These are phyloP conservation scores for Spencermartinsiella ligniputridi DNA, from an alignment of 1,139 yeast species.

Conservation along the genomic window DNA sequence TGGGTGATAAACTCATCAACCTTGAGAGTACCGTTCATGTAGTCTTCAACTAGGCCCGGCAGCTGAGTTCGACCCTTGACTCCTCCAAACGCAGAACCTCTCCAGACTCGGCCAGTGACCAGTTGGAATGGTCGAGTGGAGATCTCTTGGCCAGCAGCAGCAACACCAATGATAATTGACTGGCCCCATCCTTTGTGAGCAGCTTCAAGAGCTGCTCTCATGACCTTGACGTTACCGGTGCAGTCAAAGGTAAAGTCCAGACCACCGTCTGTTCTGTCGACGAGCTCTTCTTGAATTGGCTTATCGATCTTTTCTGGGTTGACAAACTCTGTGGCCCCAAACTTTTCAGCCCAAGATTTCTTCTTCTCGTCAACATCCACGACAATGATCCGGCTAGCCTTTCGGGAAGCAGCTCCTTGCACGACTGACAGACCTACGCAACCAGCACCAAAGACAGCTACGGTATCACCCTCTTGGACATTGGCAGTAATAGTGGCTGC, in stretches of 20 bases:
- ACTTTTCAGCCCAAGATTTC: constrained; percentile 77
- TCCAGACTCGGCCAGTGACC: constrained; percentile 98
- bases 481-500: constrained; percentile 95
- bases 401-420: constrained; percentile 85
- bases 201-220: constrained; percentile 94
- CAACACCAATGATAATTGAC: constrained; percentile 92
- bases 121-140: constrained; percentile 97
- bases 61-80: constrained; percentile 95
- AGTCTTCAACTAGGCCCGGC: constrained; percentile 85
- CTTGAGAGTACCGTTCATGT: constrained; percentile 74
- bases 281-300: constrained; percentile 74
- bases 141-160: constrained; percentile 96
- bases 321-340: constrained; percentile 94
- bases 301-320: constrained; percentile 73
- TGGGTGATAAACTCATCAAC: constrained; percentile 96
- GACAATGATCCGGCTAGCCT: constrained; percentile 78
- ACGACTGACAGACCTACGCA: constrained; percentile 94
- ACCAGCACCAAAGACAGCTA: constrained; percentile 97
- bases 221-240: constrained; percentile 92
- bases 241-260: constrained; percentile 94
- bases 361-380: constrained; percentile 83
- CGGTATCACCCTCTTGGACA: constrained; percentile 86
- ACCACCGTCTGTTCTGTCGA: constrained; percentile 95
- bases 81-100: constrained; percentile 98
- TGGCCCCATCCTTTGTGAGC: constrained; percentile 99